Conservation (phyloP, 2,329 filamentous ascomycete genomes). For the Botrytis galanthina region DNA sequence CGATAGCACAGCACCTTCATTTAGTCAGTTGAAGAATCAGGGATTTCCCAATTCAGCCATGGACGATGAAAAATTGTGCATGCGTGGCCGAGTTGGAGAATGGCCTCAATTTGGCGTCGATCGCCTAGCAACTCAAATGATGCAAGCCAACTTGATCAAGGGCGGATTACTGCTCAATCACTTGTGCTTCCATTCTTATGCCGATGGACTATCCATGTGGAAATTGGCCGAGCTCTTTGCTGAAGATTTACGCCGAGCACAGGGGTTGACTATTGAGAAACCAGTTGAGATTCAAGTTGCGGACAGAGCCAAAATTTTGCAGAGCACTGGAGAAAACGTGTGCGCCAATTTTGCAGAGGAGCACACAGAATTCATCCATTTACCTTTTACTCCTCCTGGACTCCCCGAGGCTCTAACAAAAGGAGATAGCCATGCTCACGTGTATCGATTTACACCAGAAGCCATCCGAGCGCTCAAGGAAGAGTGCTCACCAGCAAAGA, state of each 20-base stretch:
- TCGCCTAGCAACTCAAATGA: constrained; percentile 13
- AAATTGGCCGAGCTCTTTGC: constrained; percentile 7
- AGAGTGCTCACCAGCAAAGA: constrained; percentile 9
- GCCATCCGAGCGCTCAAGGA: constrained; percentile 9
- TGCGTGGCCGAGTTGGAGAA: constrained; percentile 13
- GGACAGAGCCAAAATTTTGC: background rate
- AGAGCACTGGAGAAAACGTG: constrained; percentile 3
- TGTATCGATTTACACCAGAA: constrained; percentile 7
- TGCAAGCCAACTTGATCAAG: constrained; percentile 14
- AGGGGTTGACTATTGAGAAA: constrained; percentile 12
- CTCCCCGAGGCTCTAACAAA: constrained; percentile 4
- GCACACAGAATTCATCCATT: constrained; percentile 3
- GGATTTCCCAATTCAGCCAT: constrained; percentile 16
- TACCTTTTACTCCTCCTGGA: constrained; percentile 9
- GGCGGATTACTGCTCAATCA: constrained; percentile 12
- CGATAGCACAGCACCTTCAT: background rate
- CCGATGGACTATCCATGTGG: constrained; percentile 5
- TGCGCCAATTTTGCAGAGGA: background rate
- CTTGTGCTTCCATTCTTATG: constrained; percentile 9
- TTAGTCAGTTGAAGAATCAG: background rate
- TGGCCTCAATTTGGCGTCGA: constrained; percentile 14
- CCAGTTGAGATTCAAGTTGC: constrained; percentile 8
- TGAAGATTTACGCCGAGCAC: constrained; percentile 14
- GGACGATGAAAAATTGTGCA: constrained; percentile 7
- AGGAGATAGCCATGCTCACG: constrained; percentile 13